Evolutionary conservation across 192 early-diverging fungal species (phyloP), one percentile per base, ranked within the genome.

Genomic region (Coemansia sp.): DNA sequence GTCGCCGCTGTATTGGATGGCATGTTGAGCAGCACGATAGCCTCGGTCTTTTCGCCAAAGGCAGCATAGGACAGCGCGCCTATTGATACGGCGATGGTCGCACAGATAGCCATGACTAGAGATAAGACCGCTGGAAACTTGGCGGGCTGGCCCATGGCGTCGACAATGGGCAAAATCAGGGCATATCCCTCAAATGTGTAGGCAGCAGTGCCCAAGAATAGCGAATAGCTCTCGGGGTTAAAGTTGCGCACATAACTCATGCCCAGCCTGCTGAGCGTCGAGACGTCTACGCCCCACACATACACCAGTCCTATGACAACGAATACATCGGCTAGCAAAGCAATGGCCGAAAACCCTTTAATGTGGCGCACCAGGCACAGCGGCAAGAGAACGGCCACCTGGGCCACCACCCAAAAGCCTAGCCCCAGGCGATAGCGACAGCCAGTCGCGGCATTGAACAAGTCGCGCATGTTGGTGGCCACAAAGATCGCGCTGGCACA

Each of bases 141-240:
- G 62, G 91, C 83, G 0, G 94, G 95, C 27, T 90, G 85, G 70
- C 87, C 88, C 96, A 98, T 97, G 2, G 84, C 71, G 62, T 87
- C 84, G 16, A 84, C 84, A 62, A 90, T 87, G 2, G 89, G 89
- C 71, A 90, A 78, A 1, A 90, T 88, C 50, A 94, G 70, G 35
- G 94, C 93, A 68, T 95, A 92, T 39, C 93, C 91, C 77, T 93
- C 93, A 68, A 91, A 98, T 0, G 90, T 87, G 82, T 89, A 95
- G 44, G 94, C 92, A 60, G 96, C 96, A 18, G 96, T 95, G 38
- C 96, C 96, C 55, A 98, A 87, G 67, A 97, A 96, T 53, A 96
- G 77, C 24, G 93, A 85, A 64, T 93, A 96, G 40, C 84, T 82
- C 35, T 86, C 80, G 35, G 79, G 67, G 80, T 98, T 98, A 71